Conservation (phyloP, 495 filamentous ascomycete species). For the Tuber melanosporum region DNA sequence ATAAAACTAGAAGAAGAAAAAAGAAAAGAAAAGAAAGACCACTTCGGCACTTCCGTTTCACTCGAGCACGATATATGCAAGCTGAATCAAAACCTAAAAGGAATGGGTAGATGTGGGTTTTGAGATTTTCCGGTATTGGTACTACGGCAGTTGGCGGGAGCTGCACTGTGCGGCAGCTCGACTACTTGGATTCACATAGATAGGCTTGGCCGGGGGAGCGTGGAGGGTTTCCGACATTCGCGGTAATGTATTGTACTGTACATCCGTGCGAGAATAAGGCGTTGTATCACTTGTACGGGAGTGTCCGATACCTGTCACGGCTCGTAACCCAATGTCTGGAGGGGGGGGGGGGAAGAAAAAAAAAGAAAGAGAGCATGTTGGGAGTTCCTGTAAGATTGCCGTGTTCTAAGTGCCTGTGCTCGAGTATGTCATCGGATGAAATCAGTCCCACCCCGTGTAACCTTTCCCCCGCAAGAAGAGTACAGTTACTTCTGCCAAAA, state of each 20-base stretch:
- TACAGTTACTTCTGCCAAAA: neutral
- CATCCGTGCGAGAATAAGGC: neutral
- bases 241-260: neutral
- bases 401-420: neutral
- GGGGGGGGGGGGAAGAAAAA: neutral
- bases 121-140: neutral
- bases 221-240: neutral
- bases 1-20: neutral
- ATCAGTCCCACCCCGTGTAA: neutral
- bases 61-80: neutral
- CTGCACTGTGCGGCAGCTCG: neutral
- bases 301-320: neutral
- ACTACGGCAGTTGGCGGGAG: neutral
- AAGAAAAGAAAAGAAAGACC: neutral
- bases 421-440: neutral
- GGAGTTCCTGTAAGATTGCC: neutral
- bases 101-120: neutral
- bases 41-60: neutral
- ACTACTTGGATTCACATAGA: neutral
- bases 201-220: neutral
- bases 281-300: neutral
- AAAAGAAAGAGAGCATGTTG: neutral
- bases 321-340: neutral
- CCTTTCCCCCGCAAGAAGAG: neutral
- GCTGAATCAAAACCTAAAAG: neutral